Base-by-base conservation (phyloP, 345 rosid species). In the Fremontodendron californicum region DNA sequence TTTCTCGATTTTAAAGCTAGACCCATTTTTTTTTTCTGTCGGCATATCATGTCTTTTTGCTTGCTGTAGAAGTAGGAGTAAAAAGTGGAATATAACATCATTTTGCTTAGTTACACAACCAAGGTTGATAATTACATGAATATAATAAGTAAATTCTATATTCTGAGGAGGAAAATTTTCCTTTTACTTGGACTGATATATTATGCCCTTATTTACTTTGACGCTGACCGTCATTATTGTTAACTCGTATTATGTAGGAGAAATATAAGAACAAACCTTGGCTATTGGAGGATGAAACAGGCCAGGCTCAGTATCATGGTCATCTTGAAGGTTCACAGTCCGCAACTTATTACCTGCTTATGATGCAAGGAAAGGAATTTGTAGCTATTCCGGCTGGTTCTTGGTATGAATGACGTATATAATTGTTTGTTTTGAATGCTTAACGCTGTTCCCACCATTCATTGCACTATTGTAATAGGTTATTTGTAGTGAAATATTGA, bases 271-370 rank as follows among this genome's bases (percentile, higher is more conserved):
- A 96, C 84, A 96, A 79, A 74, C 99, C 98, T 71, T 96, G 99
- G 99, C 69, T 90, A 25, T 83, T 93, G 87, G 98, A 96, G 88
- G 99, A 96, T 87, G 98, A 93, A 77, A 90, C 99, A 43, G 98
- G 98, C n/a, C 97, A 96, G 86, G 85, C 79, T 82, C 99, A 93
- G 86, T 96, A 79, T 63, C 96, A 93, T 1, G 99, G 98, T 16
- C 96, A 87, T 60, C 97, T 92, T 85, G 98, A 96, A 91, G 99
- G 99, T 48, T 86, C 98, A 61, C 98, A 96, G 63, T 92, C 96
- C 23, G 98, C 98, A 2, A 96, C 99, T 64, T 96, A 93, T 78
- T 93, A 93, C 85, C 90, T 96, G 13, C 82, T 96, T 74, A 90
- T 96, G 86, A 77, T 87, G 91, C 92, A 92, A 79, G 93, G 90